Base-by-base conservation (phyloP, 176 grass and related monocot species). In the Triticum aestivum region DNA sequence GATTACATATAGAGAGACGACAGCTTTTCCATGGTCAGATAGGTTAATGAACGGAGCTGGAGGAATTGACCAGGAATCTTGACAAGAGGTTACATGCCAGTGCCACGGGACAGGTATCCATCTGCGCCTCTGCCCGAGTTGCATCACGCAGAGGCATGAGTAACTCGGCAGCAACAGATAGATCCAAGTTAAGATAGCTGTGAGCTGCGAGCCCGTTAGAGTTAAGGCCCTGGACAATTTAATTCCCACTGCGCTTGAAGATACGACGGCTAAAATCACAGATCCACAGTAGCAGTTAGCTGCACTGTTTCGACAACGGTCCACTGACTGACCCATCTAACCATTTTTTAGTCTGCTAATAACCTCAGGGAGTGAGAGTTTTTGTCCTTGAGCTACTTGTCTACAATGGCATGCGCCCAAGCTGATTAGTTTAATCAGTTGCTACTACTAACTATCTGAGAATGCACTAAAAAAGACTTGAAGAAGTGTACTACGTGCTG, bases 131-230 rank as follows among this genome's bases (percentile, higher is more conserved):
- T 69, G 78, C 77, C 63, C 8, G 47, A 69, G 76, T 84, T 68
- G 61, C 10, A 45, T 51, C 59, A 59, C 24, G 23, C 73, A 83
- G 65, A 59, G 45, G 68, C 85, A 74, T 56, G 88, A 61, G 37
- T 81, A 85, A 75, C 77, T 34, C 67, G 9, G 9, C 58, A n/a
- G 41, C 49, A 21, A 58, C 84, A 77, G 72, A 75, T 64, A 83
- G 78, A 69, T 65, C 74, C 39, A 56, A 56, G 7, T 18, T 3
- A 8, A 64, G 88, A 82, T 63, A 90, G 79, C 71, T 86, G 78
- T 27, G 44, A 67, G 13, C 81, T 59, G 82, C 35, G 2, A 30
- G 37, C 38, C 20, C 76, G 24, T 27, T 74, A 45, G 0, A 17
- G 54, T 84, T 65, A 89, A 45, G 44, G 45, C 82, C 23, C 56